Evolutionary conservation across 345 rosid species (phyloP), one percentile per base, ranked within the genome.

Genomic region (Citrus glauca): DNA sequence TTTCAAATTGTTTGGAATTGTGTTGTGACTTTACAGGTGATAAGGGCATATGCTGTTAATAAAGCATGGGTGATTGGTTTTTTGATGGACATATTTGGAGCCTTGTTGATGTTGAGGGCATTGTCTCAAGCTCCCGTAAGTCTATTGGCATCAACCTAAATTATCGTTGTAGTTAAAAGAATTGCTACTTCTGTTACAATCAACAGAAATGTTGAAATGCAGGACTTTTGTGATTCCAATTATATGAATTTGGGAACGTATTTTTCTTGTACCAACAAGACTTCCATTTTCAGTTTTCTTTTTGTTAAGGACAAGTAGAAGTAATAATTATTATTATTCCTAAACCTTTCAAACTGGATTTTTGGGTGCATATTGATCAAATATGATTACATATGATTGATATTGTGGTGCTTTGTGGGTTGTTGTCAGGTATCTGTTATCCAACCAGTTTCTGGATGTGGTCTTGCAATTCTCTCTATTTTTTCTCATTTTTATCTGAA

Each of bases 401-500:
- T 77, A 68, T 78, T 73, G 3, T 22, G 30, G 63, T 22, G 60
- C 60, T 71, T 55, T 56, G 22, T 14, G 45, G 63, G 33, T 71
- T 83, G 53, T 69, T 78, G 62, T 68, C 84, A 96, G 99, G 98
- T 96, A 40, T 96, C 99, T 66, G 92, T 94, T 69, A 93, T 96
- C 80, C 98, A 96, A 76, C 99, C 99, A 25, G 98, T 96, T 82
- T 96, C 98, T 55, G 98, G 99, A 62, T 92, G 97, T 82, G 98
- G 99, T 70, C 98, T 96, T 50, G 98, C 97, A 25, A 85, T 96
- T 80, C 98, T 96, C 81, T 96, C 91, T 0, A 81, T 96, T 73
- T 94, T 96, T 82, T 94, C 98, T 14, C 98, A 94, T 84, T 96
- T 96, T 87, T 96, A 96, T 84, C 79, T 96, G 40, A 90, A 94